Base-by-base conservation (phyloP, 1,284 basidiomycete species). In the Malassezia sympodialis region DNA sequence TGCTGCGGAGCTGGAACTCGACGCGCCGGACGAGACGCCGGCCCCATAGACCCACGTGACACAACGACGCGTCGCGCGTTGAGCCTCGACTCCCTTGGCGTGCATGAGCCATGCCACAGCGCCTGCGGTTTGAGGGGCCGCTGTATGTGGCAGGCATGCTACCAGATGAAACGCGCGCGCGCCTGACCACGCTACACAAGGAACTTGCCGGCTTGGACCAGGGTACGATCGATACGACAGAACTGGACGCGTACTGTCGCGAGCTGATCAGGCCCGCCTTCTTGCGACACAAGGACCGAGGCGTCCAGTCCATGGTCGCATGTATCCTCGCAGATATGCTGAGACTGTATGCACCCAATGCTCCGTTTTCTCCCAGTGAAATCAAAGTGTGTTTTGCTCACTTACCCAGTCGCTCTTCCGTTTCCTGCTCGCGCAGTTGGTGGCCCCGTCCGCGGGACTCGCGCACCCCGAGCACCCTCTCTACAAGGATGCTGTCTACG, bases 281-380 rank as follows among this genome's bases (percentile, higher is more conserved):
- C 35, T 80, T 96, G 40, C 82, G 91, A 27, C 91, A 98, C 65
- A 93, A 89, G 76, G 91, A 96, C 78, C 82, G 83, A 43, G 90
- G 89, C 19, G 88, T 98, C 65, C 94, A 91, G 76, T 90, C 90
- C 0, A 88, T 87, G 65, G 83, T 87, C 5, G 90, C 90, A 0
- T 94, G 90, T 76, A 96, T 90, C 76, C 81, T 99, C 17, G 90
- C 90, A 1, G 91, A 99, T 75, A 79, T 96, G 56, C 82, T 99
- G 47, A 79, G 90, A 32, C 81, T 98, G 43, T 96, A 90, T 75
- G 94, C 94, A 0, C 94, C 94, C 1, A 89, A 96, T 72, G 93
- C 94, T 27, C 94, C 94, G 10, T 98, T 93, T 75, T 91, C 85
- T 3, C 83, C 84, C 46, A 77, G 80, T 44, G 88, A 96, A 75